Base-by-base conservation (phyloP, 495 filamentous ascomycete genomes). In the Immersiella caudata region DNA sequence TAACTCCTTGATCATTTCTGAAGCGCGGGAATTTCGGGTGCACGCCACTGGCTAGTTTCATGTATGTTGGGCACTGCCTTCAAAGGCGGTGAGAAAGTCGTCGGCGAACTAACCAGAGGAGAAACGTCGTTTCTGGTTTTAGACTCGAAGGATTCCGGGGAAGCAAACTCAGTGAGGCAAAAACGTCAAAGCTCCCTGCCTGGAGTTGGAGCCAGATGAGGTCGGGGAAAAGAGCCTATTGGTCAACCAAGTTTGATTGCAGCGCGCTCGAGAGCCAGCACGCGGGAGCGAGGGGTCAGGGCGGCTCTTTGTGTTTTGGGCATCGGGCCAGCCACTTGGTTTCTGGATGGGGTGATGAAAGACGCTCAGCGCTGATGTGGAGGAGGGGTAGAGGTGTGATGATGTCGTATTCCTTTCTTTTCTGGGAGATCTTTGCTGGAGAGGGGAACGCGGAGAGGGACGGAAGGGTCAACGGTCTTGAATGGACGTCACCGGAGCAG, bases 181-280 rank as follows among this genome's bases (percentile, higher is more conserved):
- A 46, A 46, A 14, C 16, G 40, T 46, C 40, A 46, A 46, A 46
- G 40, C 40, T 46, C 40, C 40, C 11, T 46, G 40, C 16, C 16
- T 46, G 40, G 40, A 5, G 5, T 46, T 12, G 40, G 16, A 46
- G 16, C 40, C 11, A 6, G 40, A 14, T 12, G 16, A 46, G 40
- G 40, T 46, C 40, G 40, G 40, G 40, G 40, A 46, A 46, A 46
- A 46, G 40, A 46, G 40, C 40, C 40, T 46, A 46, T 46, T 46
- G 40, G 40, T 46, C 40, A 46, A 46, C 40, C 40, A 46, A 46
- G 40, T 46, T 46, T 46, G 40, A 18, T 12, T 46, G 40, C 40
- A 46, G 40, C 5, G 40, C 5, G 40, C 40, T 46, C 40, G 40
- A 46, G 40, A 46, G 40, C 40, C 9, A 46, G 40, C 5, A 46